Conservation (phyloP, 164 flowering plant genomes). For the Aristolochia californica region DNA sequence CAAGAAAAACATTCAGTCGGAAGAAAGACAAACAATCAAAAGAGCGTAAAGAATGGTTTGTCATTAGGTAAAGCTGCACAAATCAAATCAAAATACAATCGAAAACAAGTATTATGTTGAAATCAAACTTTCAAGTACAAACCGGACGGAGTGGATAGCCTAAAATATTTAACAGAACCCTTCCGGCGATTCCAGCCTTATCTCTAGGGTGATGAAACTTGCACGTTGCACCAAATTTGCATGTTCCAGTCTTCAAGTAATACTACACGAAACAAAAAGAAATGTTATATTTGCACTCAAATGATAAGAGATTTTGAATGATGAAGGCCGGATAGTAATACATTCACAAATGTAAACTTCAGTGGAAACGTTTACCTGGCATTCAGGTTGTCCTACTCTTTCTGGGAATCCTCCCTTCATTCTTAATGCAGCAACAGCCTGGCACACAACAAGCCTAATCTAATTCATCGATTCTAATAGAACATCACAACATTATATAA, state of each 20-base stretch:
- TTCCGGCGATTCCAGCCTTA: constrained; percentile 87
- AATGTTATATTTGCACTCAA: constrained; percentile 5
- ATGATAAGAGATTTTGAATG: constrained; percentile 3
- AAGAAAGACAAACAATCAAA: background rate
- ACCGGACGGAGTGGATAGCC: constrained; percentile 99
- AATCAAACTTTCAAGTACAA: constrained; percentile 9
- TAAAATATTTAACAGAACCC: constrained; percentile 61
- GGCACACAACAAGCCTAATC: constrained; percentile 11
- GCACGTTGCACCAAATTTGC: constrained; percentile 97
- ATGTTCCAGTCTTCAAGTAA: constrained; percentile 88
- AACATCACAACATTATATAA: background rate
- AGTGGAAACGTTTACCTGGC: constrained; percentile 48
- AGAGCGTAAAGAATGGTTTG: background rate
- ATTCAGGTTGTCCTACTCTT: constrained; percentile 93
- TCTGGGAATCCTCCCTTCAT: constrained; percentile 93
- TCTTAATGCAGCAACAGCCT: constrained; percentile 87
- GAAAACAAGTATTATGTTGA: background rate
- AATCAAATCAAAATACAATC: background rate
- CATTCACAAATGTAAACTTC: background rate
- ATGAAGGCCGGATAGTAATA: background rate
- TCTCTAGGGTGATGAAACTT: constrained; percentile 96
- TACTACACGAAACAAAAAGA: constrained; percentile 36
- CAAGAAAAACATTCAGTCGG: background rate
- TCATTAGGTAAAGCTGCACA: background rate
- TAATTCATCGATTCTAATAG: constrained; percentile 8